A percentile compares a stretch with the other conserved stretches of the same genome.
phyloP scores from a whole-genome alignment of 2,329 filamentous ascomycete species.

The Pyricularia grisea region DNA sequence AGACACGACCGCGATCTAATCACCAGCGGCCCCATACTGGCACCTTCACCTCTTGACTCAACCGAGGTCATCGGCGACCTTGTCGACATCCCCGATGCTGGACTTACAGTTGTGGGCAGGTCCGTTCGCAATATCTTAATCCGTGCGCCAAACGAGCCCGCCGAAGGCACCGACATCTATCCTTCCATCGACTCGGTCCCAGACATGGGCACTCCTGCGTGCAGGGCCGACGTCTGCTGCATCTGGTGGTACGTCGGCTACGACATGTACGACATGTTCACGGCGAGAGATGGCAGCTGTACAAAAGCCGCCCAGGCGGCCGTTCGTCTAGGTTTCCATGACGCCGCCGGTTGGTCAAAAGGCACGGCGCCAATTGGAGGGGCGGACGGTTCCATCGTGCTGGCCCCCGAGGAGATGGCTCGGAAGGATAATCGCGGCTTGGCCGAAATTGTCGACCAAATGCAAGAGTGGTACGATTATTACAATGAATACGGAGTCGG shows the following conservation, averaged over 20 bases:
- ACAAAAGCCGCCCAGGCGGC: slow-evolving; percentile 28
- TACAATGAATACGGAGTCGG: slow-evolving; percentile 28
- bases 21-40: neutral
- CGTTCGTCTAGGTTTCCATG: slow-evolving; percentile 34
- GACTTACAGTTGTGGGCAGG: slow-evolving; percentile 23
- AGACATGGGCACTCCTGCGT: slow-evolving; percentile 14
- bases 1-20: neutral
- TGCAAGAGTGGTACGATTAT: slow-evolving; percentile 25
- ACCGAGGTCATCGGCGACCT: slow-evolving; percentile 32
- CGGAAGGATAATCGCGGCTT: slow-evolving; percentile 33
- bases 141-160: slow-evolving; percentile 13
- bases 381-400: slow-evolving; percentile 32
- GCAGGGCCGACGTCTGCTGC: slow-evolving; percentile 17
- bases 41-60: slow-evolving; percentile 19
- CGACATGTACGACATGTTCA: slow-evolving; percentile 24
- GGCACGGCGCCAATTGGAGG: slow-evolving; percentile 27
- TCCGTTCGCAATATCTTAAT: slow-evolving; percentile 29
- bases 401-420: slow-evolving; percentile 23
- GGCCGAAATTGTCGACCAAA: slow-evolving; percentile 25
- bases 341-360: slow-evolving; percentile 29
- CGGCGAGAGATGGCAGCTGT: slow-evolving; percentile 20
- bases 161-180: slow-evolving; percentile 10
- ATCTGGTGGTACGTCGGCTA: slow-evolving; percentile 26
- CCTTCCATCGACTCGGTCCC: slow-evolving; percentile 12
- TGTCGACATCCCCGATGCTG: slow-evolving; percentile 15